phyloP scores from a whole-genome alignment of 345 rosid genomes.

The Isatis tinctoria region DNA sequence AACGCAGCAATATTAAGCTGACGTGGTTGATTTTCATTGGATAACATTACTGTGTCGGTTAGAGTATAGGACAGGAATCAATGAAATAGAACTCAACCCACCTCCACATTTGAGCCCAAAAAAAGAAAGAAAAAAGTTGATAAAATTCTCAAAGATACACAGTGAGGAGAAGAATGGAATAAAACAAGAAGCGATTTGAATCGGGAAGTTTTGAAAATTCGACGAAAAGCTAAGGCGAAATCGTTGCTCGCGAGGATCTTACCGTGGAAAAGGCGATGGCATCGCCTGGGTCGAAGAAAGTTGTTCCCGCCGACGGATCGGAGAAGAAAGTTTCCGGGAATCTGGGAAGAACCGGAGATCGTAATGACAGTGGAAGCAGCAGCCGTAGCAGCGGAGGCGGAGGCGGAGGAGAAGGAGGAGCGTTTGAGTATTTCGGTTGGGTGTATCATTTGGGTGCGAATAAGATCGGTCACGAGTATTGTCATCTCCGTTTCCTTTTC shows the following conservation, averaged over 20 bases:
- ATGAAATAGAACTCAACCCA: too few relatives aligned
- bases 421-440: constrained; percentile 67
- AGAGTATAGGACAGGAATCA: too few relatives aligned
- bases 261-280: constrained; percentile 6
- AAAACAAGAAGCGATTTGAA: too few relatives aligned
- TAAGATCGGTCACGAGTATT: constrained; percentile 77
- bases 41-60: too few relatives aligned
- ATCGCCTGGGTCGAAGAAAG: constrained; percentile 29
- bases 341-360: constrained; percentile 18
- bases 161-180: too few relatives aligned
- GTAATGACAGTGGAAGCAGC: constrained; percentile 23
- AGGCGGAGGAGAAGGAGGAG: constrained; percentile 19
- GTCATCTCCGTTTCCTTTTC: constrained; percentile 67
- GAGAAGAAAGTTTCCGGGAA: constrained; percentile 26
- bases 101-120: too few relatives aligned
- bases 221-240: too few relatives aligned
- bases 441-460: constrained; percentile 83
- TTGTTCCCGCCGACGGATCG: constrained; percentile 22
- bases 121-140: too few relatives aligned
- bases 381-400: constrained; percentile 11
- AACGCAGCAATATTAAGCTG: too few relatives aligned
- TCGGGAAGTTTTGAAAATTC: too few relatives aligned
- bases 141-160: too few relatives aligned
- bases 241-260: background rate
- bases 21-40: too few relatives aligned